Evolutionary conservation across 345 rosid species (phyloP), one percentile per base, ranked within the genome.

Genomic region (Leavenworthia alabamica): DNA sequence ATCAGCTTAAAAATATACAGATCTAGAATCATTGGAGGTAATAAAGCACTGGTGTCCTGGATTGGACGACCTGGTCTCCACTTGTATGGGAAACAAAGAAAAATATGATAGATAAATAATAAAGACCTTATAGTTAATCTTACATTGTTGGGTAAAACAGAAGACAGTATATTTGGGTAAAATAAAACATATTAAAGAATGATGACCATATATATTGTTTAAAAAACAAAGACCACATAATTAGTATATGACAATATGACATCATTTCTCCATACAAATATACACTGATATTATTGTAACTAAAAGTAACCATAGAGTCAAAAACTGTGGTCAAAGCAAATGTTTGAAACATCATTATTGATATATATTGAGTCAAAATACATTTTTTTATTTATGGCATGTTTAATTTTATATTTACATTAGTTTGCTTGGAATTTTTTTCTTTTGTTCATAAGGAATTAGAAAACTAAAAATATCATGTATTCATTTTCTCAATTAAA

Each of bases 401-500:
- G 11, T 53, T 53, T 44, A n/a, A 17, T 24, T 50, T 51, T 35
- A 44, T n/a, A 46, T 29, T 51, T 45, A 20, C 16, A 52, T 50
- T 32, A 15, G 2, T 24, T 8, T 53, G 9, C 60, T 52, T 43
- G 35, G 16, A 8, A 33, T 6, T 4, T 9, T 32, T 40, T 14
- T n/a, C n/a, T n/a, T n/a, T n/a, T n/a, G n/a, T n/a, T n/a, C n/a
- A n/a, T n/a, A n/a, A n/a, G 2, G 6, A 35, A 44, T 44, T 19
- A 42, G 15, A 50, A 20, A 51, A 52, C 9, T n/a, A n/a, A 60
- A 60, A 22, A 43, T 68, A 19, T 41, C 37, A 41, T 41, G 44
- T n/a, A 23, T 56, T 42, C 47, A 61, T 59, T 47, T 63, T 55
- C 74, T 75, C 72, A 64, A 73, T 56, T 51, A 28, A 50, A 47